Evolutionary conservation across 192 early-diverging fungal species (phyloP).

Genomic region (Entrophospora sp.): DNA sequence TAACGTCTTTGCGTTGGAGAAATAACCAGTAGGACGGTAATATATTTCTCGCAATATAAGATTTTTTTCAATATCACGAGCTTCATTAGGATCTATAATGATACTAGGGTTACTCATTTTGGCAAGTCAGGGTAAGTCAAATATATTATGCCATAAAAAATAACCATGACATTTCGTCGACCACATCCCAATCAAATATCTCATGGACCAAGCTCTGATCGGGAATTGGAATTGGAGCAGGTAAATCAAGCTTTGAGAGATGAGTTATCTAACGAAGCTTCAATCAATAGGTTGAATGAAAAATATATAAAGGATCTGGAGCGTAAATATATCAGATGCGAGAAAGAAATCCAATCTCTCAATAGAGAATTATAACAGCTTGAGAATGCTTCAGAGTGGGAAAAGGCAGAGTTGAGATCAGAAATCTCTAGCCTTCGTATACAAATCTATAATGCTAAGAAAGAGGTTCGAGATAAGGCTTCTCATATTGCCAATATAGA

Average conservation of each 20-base stretch:
- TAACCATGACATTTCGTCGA: too few species aligned
- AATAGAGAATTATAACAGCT: background rate
- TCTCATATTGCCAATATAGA: conserved; percentile 8
- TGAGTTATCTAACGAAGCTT: too few species aligned
- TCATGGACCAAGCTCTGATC: background rate
- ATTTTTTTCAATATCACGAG: background rate
- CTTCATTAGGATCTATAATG: background rate
- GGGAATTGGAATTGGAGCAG: too few species aligned
- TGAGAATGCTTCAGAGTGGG: background rate
- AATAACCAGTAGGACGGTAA: background rate
- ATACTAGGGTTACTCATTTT: background rate
- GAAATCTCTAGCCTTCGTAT: background rate
- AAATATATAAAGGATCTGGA: too few species aligned
- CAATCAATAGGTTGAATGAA: too few species aligned
- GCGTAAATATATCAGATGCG: too few species aligned
- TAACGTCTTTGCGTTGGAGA: background rate
- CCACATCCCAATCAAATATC: conserved; percentile 5
- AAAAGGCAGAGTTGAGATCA: conserved; percentile 5
- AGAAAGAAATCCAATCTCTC: too few species aligned
- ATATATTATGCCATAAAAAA: conserved; percentile 5
- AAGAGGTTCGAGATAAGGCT: background rate
- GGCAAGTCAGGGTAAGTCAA: too few species aligned
- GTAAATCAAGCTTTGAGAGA: too few species aligned
- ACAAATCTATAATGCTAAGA: background rate
- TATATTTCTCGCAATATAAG: background rate